Conservation (phyloP, 305 asterid species). For the Plantago coronopus region DNA sequence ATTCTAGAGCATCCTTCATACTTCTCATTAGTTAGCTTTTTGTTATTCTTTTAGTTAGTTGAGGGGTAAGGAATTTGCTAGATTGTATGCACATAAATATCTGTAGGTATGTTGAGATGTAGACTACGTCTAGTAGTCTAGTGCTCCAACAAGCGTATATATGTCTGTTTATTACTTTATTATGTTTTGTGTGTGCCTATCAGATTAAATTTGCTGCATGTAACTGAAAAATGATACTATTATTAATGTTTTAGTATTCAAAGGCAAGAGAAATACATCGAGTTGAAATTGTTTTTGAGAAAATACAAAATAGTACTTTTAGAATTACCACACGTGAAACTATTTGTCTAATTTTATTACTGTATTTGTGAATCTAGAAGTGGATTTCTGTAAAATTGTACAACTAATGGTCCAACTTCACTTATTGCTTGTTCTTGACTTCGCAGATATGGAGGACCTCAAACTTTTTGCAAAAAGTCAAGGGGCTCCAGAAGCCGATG, state of each 20-base stretch:
- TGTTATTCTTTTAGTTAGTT: too few relatives aligned
- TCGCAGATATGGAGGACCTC: constrained; percentile 88
- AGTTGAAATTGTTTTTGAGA: background rate
- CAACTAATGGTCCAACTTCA: constrained; percentile 14
- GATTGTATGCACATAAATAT: background rate
- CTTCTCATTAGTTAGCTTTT: too few relatives aligned
- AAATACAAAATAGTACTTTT: background rate
- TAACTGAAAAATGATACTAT: constrained; percentile 9
- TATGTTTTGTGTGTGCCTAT: too few relatives aligned
- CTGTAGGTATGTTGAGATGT: background rate
- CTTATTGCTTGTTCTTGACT: constrained; percentile 18
- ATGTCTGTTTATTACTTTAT: background rate
- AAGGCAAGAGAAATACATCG: background rate
- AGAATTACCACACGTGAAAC: too few relatives aligned
- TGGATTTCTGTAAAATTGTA: constrained; percentile 14
- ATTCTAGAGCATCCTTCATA: background rate
- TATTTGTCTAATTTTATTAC: too few relatives aligned
- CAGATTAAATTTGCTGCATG: background rate
- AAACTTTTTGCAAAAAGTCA: constrained; percentile 64
- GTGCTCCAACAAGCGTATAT: too few relatives aligned
- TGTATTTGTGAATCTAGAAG: background rate
- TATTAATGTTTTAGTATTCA: constrained; percentile 1
- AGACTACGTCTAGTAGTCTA: background rate
- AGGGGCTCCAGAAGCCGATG: constrained; percentile 84
- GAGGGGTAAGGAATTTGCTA: background rate